Base-by-base conservation (phyloP, 2,329 filamentous ascomycete genomes). In the Sordariomycetes sp. region DNA sequence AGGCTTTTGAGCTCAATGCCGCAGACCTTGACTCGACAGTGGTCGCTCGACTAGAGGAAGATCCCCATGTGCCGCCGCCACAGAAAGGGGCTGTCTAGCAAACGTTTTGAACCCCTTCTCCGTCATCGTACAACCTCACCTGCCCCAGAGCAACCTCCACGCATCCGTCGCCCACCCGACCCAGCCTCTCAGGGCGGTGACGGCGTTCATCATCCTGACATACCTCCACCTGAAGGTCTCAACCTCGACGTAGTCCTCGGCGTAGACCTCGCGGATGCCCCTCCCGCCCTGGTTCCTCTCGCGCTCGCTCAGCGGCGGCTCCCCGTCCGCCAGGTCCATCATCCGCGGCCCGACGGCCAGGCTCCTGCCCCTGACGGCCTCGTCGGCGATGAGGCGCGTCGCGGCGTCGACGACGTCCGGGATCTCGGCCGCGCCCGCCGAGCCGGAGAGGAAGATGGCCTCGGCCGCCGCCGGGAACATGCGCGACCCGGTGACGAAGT, bases 401-500 rank as follows among this genome's bases (percentile, higher is more conserved):
- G 63, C 74, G 4, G 76, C 77, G 40, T 81, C 73, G 3, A 82
- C 64, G 2, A 82, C 79, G 46, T 82, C 75, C 21, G 65, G 66
- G 24, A 68, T 51, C 27, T 61, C 59, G 2, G 70, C 75, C 41
- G 68, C 58, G 3, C 61, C 69, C 1, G 54, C 49, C 10, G 45
- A 46, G 11, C 79, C 79, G 0, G 75, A 70, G 3, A 82, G 60
- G 12, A 79, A 38, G 3, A 68, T 39, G 19, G 70, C 61, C 14
- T 62, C 74, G 2, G 43, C 36, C 2, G 54, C 38, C 1, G 64
- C 55, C 4, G 79, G 49, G 29, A 83, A 44, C 54, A 60, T 60
- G 42, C 49, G 66, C n/a, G 75, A 71, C 11, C 74, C 79, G 44
- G 76, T 70, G 45, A 67, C 59, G 50, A 81, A 83, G 54, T 82